Evolutionary conservation across 192 early-diverging fungal species (phyloP), one percentile per base, ranked within the genome.

Genomic region (Pilaira anomala): DNA sequence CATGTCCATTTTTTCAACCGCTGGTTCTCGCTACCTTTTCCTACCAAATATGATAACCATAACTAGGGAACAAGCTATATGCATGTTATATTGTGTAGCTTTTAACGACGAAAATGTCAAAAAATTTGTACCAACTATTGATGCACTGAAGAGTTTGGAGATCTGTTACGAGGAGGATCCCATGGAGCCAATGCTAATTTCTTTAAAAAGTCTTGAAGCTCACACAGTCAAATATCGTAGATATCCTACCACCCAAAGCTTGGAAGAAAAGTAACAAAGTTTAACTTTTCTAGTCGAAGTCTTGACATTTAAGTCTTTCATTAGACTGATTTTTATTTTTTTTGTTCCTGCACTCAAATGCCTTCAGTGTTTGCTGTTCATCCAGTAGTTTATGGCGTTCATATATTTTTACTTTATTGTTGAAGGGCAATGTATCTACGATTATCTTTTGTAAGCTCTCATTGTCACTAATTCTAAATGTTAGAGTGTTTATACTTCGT

Each of bases 391-490:
- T 44, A 42, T 58, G 18, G 33, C 36, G 21, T 42, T 58, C 55
- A 58, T 58, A 58, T 40, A 58, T 44, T 42, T 21, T 40, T 58
- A 60, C 45, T 48, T 60, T 30, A 14, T 60, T 45, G 45, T 45
- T 60, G 45, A 48, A 48, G 16, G 45, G 44, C 59, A 60, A 48
- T 29, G 24, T 60, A 48, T 60, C 59, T 28, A 60, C 59, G 26
- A 60, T 28, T 25, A 48, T 60, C 26, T 48, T 60, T 60, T 60
- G 26, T 60, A 48, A 48, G 45, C 14, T 60, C 45, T 60, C 26
- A 48, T 60, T 60, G 59, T 29, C 45, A 39, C 3, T 57, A 42
- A 57, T 57, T 24, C 26, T 54, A 57, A 57, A 57, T 8, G 40
- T 60, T 60, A 48, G 45, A 48, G 30, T 48, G 25, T 42, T 54